Base-by-base conservation (phyloP, 805 yeast species). In the Monosporozyma servazzii region DNA sequence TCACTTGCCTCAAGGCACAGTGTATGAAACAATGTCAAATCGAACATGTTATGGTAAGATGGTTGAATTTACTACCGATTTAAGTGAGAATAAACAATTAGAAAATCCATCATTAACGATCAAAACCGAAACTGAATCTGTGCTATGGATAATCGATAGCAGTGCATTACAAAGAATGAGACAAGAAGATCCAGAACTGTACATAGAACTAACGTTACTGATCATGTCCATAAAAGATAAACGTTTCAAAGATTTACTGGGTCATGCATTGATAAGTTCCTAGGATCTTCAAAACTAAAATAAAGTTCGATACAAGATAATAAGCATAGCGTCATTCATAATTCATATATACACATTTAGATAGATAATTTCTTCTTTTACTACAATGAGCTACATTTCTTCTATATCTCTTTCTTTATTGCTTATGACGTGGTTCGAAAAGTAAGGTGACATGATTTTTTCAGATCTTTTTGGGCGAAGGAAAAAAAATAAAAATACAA, bases 161-260 rank as follows among this genome's bases (percentile, higher is more conserved):
- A 70, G 67, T 1, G 68, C 72, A 8, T 66, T 86, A 54, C 63
- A 67, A 2, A 71, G 68, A 45, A 64, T 88, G 59, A 69, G 73
- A 58, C 56, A 66, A 13, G 74, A 77, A 21, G 81, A 87, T 29
- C 63, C 67, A 5, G 77, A 72, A 31, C 63, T 86, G 9, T 85
- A 79, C 57, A 76, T 79, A 41, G 96, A 89, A 62, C 67, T 89
- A 41, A 65, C 81, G 47, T 70, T 74, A 45, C 78, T 88, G 31
- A 79, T 83, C 30, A 70, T 84, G 55, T 76, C 80, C 46, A 68
- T 89, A 49, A 73, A 81, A 36, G 81, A 83, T 52, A 88, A 80
- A 59, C 72, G 96, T 56, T 84, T 84, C 58, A 87, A 82, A 54
- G 79, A 86, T 27, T 71, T 88, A 56, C 77, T 91, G 3, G 88